Conservation (phyloP, 139 green algal species). For the Picochlorum sp. region DNA sequence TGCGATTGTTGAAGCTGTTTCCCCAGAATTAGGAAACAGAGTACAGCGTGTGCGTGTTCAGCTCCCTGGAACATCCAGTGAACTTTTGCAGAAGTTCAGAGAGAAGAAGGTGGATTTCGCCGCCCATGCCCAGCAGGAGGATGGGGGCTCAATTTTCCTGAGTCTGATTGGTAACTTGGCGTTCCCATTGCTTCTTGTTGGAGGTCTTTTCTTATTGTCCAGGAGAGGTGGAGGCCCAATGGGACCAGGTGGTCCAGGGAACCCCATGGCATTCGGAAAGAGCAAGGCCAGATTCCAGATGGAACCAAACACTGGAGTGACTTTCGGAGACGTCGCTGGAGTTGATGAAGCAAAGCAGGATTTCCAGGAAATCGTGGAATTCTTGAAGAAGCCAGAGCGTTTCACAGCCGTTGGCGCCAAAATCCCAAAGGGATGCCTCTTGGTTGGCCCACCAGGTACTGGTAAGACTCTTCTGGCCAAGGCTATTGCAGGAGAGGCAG, state of each 20-base stretch:
- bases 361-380: conserved; percentile 99
- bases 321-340: conserved; percentile 94
- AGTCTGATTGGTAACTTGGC: conserved; percentile 96
- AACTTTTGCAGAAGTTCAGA: conserved; percentile 95
- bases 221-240: conserved; percentile 58
- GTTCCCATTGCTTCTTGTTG: conserved; percentile 97
- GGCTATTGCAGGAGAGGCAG: conserved; percentile 94
- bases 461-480: conserved; percentile 98
- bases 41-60: conserved; percentile 98
- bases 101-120: conserved; percentile 99
- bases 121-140: conserved; percentile 89
- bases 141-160: conserved; percentile 85
- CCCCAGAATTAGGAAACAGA: conserved; percentile 97
- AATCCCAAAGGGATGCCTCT: conserved; percentile 97
- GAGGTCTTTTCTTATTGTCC: conserved; percentile 97
- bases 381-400: conserved; percentile 97
- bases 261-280: conserved; percentile 97
- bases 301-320: conserved; percentile 99
- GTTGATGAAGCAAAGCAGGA: conserved; percentile 99
- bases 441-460: conserved; percentile 92
- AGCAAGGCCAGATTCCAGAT: conserved; percentile 97
- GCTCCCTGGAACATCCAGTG: conserved; percentile 82
- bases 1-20: conserved; percentile 97
- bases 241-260: conserved; percentile 74
- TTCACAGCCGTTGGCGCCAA: conserved; percentile 96